Base-by-base conservation (phyloP, 2,329 filamentous ascomycete species). In the Ampelomyces quisqualis region DNA sequence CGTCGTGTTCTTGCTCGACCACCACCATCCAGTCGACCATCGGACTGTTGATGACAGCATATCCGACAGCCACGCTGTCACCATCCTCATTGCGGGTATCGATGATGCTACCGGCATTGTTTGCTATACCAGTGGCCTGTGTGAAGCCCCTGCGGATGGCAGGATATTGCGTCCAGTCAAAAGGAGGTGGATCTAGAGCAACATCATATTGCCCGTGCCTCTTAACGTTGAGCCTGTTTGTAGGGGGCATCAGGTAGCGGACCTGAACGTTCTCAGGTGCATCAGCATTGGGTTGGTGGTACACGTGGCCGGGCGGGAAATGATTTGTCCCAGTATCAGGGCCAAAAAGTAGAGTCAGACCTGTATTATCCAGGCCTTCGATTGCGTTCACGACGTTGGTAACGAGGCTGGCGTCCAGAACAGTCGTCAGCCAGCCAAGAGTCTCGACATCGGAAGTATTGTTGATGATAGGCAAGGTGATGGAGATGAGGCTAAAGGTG, bases 21-120 rank as follows among this genome's bases (percentile, higher is more conserved):
- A 95, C 57, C 3, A 96, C 72, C 4, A 87, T 82, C 90, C 90
- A 96, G 57, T 91, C 81, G 6, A 87, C 87, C 37, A 94, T 70
- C 0, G 70, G 63, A 4, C 77, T 88, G 38, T 79, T 76, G 0
- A 86, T 81, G 8, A 85, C 76, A 6, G 88, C 87, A 57, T 83
- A 91, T 15, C 90, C 90, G n/a, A 90, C 84, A 8, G 88, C 85
- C 1, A 96, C 88, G 3, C 70, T 63, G 7, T 77, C 65, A 0
- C 78, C 78, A 49, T 88, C 75, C 57, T 95, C 89, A 53, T 95
- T 94, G 7, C 65, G 74, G 0, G 87, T 86, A 5, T 80, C 79
- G 10, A 95, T 73, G 1, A 77, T 64, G 46, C 82, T 82, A 11
- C 84, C 86, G 3, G 87, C 82, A 53, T 86, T 86, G 58, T 87